A percentile compares a stretch with the other conserved stretches of the same genome.
Evolutionary conservation across 768 basidiomycete genomes (phyloP).

Genomic region (Boletus rubescentipes): DNA sequence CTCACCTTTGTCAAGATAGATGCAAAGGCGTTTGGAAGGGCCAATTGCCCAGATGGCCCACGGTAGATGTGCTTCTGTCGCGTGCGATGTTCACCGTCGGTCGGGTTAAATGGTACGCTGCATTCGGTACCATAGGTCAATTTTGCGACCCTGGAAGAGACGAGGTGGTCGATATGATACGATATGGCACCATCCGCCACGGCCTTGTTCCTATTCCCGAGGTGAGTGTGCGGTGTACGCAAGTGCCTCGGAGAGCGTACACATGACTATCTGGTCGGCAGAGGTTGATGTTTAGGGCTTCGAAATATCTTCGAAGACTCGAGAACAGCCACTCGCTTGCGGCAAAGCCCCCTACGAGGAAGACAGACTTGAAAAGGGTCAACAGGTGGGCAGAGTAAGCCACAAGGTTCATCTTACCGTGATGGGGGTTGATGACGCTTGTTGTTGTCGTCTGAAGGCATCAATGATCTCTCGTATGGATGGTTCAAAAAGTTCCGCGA

Average conservation of each 20-base stretch:
- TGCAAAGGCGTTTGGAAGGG: constrained; percentile 42
- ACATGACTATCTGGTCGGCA: constrained; percentile 54
- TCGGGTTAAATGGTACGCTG: constrained; percentile 34
- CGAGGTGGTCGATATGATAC: constrained; percentile 46
- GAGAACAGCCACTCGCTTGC: constrained; percentile 50
- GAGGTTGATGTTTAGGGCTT: constrained; percentile 39
- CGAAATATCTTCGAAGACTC: constrained; percentile 40
- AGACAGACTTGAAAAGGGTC: constrained; percentile 31
- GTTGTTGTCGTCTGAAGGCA: constrained; percentile 35
- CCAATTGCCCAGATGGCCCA: constrained; percentile 38
- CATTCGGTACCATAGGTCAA: constrained; percentile 49
- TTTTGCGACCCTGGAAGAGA: constrained; percentile 47
- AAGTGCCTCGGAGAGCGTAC: constrained; percentile 35
- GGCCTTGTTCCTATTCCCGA: constrained; percentile 40
- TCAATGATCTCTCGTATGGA: constrained; percentile 39
- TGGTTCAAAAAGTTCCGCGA: constrained; percentile 44
- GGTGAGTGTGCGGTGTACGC: constrained; percentile 11
- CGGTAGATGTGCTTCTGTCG: constrained; percentile 34
- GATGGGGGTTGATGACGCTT: constrained; percentile 31
- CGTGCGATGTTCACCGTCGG: constrained; percentile 40
- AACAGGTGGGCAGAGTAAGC: neutral
- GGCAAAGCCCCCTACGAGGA: constrained; percentile 56
- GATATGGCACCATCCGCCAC: constrained; percentile 53
- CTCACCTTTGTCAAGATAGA: constrained; percentile 43
- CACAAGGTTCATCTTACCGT: constrained; percentile 24